Conservation (phyloP, 192 early-diverging fungal species). For the Phycomyces blakesleeanus region DNA sequence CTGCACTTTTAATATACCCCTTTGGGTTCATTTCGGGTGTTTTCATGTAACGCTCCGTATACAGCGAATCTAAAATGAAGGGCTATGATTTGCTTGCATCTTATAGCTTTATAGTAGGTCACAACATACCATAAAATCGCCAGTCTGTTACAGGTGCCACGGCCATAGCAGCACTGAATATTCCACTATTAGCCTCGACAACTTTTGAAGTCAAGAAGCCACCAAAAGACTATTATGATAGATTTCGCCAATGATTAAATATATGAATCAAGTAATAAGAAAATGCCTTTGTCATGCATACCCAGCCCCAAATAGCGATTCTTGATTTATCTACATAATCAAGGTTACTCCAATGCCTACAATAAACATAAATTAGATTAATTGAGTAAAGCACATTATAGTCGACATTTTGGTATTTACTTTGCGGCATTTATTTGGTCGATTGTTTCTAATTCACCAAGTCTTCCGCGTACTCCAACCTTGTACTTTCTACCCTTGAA, state of each 20-base stretch:
- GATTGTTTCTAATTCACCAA: conserved; percentile 80
- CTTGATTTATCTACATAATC: conserved; percentile 75
- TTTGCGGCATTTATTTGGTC: conserved; percentile 87
- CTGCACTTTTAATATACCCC: conserved; percentile 77
- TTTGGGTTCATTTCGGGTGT: conserved; percentile 71
- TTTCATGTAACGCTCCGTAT: conserved; percentile 97
- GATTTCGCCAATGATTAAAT: background rate
- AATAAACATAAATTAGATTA: background rate
- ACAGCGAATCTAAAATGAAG: conserved; percentile 67
- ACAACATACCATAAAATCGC: conserved; percentile 53
- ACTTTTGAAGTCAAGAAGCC: conserved; percentile 84
- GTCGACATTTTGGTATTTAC: conserved; percentile 38
- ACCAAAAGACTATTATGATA: conserved; percentile 71
- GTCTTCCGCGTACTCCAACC: conserved; percentile 63
- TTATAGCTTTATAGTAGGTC: background rate
- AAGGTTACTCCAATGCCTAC: conserved; percentile 50
- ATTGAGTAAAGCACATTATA: too few species aligned
- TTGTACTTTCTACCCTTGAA: conserved; percentile 81
- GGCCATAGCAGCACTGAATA: conserved; percentile 83
- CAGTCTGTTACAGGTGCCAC: conserved; percentile 97
- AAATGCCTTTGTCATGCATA: conserved; percentile 22
- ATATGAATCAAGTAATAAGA: background rate
- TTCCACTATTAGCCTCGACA: conserved; percentile 77
- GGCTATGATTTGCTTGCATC: background rate
- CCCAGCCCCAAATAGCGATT: conserved; percentile 96